Conservation (phyloP, 2,329 filamentous ascomycete genomes). For the Penicillium occitanis region DNA sequence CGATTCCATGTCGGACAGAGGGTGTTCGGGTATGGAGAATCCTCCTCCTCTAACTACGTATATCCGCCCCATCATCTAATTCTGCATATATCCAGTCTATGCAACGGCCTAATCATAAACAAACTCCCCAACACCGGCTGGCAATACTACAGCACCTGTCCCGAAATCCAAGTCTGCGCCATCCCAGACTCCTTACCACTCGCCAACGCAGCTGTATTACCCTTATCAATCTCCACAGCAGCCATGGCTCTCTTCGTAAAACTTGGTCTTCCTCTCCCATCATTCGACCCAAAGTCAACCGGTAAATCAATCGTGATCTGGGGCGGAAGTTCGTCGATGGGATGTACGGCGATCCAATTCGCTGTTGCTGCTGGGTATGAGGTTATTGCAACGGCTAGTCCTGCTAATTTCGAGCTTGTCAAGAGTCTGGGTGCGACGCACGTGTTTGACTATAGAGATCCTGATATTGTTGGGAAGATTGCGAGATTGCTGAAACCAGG, state of each 20-base stretch:
- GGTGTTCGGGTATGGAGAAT: conserved; percentile 35
- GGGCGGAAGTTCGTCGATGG: conserved; percentile 51
- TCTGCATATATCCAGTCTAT: background rate
- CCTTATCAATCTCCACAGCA: conserved; percentile 29
- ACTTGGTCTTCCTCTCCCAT: background rate
- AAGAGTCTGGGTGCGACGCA: conserved; percentile 44
- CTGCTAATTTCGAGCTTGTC: conserved; percentile 33
- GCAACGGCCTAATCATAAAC: conserved; percentile 4
- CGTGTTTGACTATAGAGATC: conserved; percentile 44
- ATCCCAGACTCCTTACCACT: conserved; percentile 29
- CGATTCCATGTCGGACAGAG: conserved; percentile 45
- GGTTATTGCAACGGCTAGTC: conserved; percentile 37
- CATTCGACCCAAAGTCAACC: background rate
- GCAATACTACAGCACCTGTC: conserved; percentile 12
- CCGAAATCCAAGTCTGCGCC: conserved; percentile 1
- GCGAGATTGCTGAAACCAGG: conserved; percentile 18
- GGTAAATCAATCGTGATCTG: conserved; percentile 25
- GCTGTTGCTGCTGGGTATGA: conserved; percentile 40
- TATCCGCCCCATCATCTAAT: background rate
- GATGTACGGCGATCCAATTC: conserved; percentile 44
- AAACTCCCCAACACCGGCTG: conserved; percentile 3
- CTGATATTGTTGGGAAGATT: conserved; percentile 22
- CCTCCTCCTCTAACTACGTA: background rate
- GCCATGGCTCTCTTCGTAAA: conserved; percentile 25
- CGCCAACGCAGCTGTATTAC: conserved; percentile 29